These are phyloP conservation scores for Colletotrichum cereale DNA, from an alignment of 2,329 filamentous ascomycete genomes.

Conservation along the genomic window DNA sequence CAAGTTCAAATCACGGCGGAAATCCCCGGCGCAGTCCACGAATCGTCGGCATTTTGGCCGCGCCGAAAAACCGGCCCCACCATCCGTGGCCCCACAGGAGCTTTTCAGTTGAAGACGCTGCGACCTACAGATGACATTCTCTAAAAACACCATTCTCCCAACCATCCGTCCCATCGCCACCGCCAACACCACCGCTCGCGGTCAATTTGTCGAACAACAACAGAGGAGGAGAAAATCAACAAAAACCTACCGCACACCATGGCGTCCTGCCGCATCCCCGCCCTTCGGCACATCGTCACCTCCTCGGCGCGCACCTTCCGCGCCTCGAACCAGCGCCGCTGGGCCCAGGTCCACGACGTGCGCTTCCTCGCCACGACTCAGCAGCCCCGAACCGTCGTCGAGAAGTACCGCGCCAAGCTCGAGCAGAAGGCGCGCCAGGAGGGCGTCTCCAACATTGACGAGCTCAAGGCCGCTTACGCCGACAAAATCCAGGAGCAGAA, in stretches of 20 bases:
- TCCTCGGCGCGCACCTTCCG: constrained; percentile 49
- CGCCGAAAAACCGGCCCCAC: constrained; percentile 34
- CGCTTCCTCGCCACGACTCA: constrained; percentile 88
- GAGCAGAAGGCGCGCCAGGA: constrained; percentile 82
- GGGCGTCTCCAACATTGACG: constrained; percentile 77
- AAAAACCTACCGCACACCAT: constrained; percentile 50
- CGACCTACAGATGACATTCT: constrained; percentile 26
- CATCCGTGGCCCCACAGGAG: constrained; percentile 28
- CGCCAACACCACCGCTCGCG: not conserved
- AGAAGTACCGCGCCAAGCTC: constrained; percentile 91
- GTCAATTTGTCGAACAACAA: not conserved
- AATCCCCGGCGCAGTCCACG: not conserved
- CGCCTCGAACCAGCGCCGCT: constrained; percentile 75
- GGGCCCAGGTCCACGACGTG: constrained; percentile 93
- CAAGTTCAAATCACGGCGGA: not conserved
- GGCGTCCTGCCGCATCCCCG: constrained; percentile 61
- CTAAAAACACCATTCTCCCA: constrained; percentile 4
- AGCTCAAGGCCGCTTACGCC: constrained; percentile 85
- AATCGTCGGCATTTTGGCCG: not conserved
- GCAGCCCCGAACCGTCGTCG: constrained; percentile 74
- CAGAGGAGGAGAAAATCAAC: not conserved
- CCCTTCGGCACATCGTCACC: constrained; percentile 61
- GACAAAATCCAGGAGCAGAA: constrained; percentile 83
- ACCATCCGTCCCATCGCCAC: not conserved
- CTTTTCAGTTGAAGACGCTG: constrained; percentile 30